Evolutionary conservation across 306 rosid species (phyloP), one percentile per base, ranked within the genome.

Genomic region (Corylus americana): DNA sequence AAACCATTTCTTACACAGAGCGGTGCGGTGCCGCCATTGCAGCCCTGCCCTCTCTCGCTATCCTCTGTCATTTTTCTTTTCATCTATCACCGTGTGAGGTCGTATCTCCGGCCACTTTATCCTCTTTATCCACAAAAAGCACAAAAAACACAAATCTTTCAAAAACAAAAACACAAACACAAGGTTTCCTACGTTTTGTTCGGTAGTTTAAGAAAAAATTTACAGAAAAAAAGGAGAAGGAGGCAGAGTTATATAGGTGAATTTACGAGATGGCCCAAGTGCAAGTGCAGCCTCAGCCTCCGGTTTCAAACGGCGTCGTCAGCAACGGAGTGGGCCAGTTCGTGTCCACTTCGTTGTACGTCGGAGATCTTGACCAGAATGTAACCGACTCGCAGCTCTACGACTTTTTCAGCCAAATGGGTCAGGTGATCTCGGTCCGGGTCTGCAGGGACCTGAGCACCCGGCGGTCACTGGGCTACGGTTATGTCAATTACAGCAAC

Each of bases 381-480:
- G 93, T 90, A n/a, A 86, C 74, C 53, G 97, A 92, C 85, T 81
- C 91, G 45, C 91, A 88, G 79, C 91, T 92, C 9, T 92, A 84
- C 79, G 92, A 92, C 47, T 67, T 85, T 58, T 92, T 92, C 71
- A 88, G 84, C 50, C 91, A 85, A 82, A 71, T 92, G 10, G 94
- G 93, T 0, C 90, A 84, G 78, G 94, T 90, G 8, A 75, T 86
- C 2, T 90, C 94, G 25, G 90, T 92, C 55, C 75, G 94, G 39
- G 89, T 92, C n/a, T 92, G 97, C 77, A 87, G 91, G 86, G 97
- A 90, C 68, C 66, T 88, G 76, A 47, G 86, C 55, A 84, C 90
- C 2, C 93, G 90, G 16, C 88, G 94, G 25, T 92, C 94, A 8
- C 94, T 92, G 0, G 97, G 97, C 63, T 90, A 92, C 27, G 94